Evolutionary conservation across 768 basidiomycete genomes (phyloP).

Genomic region (Tylopilus subfusipes): DNA sequence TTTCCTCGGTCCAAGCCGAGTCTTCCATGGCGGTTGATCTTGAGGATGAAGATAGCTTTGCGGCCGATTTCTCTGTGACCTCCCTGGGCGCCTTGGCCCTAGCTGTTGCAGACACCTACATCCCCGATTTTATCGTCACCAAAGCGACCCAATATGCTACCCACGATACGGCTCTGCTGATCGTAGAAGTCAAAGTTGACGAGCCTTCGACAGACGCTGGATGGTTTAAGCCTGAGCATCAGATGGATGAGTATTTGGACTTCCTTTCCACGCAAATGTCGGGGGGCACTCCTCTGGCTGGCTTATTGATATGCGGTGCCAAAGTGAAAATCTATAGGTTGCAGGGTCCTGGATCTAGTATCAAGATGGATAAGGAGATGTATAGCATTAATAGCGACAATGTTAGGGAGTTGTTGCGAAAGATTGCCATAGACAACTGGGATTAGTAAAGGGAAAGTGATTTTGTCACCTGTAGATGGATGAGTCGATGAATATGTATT

Average conservation of each 20-base stretch:
- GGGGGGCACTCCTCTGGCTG: not conserved
- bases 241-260: not conserved
- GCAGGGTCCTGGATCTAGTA: not conserved
- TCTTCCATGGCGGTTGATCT: not conserved
- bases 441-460: not conserved
- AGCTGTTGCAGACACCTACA: not conserved
- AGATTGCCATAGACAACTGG: not conserved
- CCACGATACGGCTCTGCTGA: not conserved
- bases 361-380: not conserved
- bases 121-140: not conserved
- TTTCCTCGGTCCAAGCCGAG: not conserved
- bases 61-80: not conserved
- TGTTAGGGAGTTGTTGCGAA: not conserved
- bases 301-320: conserved; percentile 1
- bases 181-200: not conserved
- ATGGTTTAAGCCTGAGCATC: not conserved
- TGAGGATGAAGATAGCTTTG: not conserved
- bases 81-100: not conserved
- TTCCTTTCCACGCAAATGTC: not conserved
- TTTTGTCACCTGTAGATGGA: too few relatives aligned
- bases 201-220: not conserved
- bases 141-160: not conserved
- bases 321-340: not conserved
- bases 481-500: too few relatives aligned
- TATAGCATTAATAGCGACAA: not conserved